A percentile compares a stretch with the other conserved stretches of the same genome.
These are phyloP conservation scores for Leccinum fibrillosum DNA, from an alignment of 768 basidiomycete genomes.

Conservation along the genomic window DNA sequence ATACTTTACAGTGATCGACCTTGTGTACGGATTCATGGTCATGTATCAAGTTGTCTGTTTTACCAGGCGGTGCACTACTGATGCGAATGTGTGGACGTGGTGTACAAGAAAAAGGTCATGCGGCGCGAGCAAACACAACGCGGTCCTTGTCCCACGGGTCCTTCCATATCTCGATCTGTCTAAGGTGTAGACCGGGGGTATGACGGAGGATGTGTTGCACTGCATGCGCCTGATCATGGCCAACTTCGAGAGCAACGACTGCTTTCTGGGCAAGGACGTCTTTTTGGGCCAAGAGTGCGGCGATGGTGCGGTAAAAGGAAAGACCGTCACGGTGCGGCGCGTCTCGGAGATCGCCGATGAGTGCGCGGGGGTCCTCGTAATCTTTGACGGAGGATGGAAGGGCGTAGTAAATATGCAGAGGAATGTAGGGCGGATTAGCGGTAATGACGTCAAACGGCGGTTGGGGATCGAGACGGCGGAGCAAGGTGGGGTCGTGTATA, in stretches of 20 bases:
- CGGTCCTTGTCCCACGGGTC: constrained; percentile 80
- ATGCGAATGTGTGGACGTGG: neutral
- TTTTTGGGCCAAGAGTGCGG: constrained; percentile 50
- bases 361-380: constrained; percentile 79
- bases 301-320: constrained; percentile 71
- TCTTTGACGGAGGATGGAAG: constrained; percentile 68
- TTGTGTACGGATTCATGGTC: neutral
- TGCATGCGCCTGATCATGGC: constrained; percentile 61
- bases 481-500: constrained; percentile 34
- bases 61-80: constrained; percentile 13
- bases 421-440: constrained; percentile 86
- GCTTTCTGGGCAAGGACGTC: constrained; percentile 52
- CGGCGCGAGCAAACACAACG: constrained; percentile 57
- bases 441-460: constrained; percentile 75
- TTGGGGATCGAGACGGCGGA: constrained; percentile 29
- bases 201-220: constrained; percentile 57
- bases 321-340: constrained; percentile 46
- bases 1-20: constrained; percentile 5
- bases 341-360: constrained; percentile 65
- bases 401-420: constrained; percentile 55
- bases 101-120: constrained; percentile 24
- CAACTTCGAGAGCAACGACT: constrained; percentile 76
- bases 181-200: constrained; percentile 40
- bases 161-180: constrained; percentile 60
- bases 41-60: constrained; percentile 8